phyloP scores from a whole-genome alignment of 1,284 basidiomycete genomes.

The Porodaedalea pini region DNA sequence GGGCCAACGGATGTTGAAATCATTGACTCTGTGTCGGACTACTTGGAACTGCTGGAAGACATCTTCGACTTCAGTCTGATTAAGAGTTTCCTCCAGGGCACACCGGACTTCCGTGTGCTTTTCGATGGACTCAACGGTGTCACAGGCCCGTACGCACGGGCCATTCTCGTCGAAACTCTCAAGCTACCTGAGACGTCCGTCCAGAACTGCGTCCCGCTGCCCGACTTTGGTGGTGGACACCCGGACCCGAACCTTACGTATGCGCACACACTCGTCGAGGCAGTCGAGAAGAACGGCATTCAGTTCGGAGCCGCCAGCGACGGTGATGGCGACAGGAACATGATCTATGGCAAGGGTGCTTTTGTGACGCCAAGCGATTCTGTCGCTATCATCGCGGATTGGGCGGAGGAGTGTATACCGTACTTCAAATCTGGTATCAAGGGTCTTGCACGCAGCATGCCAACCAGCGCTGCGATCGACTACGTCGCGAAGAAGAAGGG shows the following conservation, averaged over 20 bases:
- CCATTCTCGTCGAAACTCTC: conserved; percentile 84
- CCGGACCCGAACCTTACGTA: conserved; percentile 99
- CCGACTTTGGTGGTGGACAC: conserved; percentile 96
- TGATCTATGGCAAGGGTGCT: conserved; percentile 98
- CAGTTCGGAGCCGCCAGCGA: conserved; percentile 96
- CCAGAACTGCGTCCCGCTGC: conserved; percentile 89
- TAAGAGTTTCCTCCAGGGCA: conserved; percentile 80
- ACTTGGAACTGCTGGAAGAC: conserved; percentile 76
- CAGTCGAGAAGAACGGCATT: conserved; percentile 84
- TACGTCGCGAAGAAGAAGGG: conserved; percentile 93
- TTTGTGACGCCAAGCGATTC: conserved; percentile 98
- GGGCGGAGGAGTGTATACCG: conserved; percentile 88
- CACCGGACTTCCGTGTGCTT: conserved; percentile 77
- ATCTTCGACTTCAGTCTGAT: conserved; percentile 97
- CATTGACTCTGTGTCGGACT: conserved; percentile 93
- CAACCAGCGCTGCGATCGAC: conserved; percentile 95
- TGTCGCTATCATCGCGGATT: conserved; percentile 98
- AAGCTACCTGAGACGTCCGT: conserved; percentile 78
- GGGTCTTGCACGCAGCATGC: conserved; percentile 95
- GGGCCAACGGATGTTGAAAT: conserved; percentile 85
- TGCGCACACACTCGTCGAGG: conserved; percentile 91
- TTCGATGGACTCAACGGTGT: conserved; percentile 98
- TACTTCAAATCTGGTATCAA: conserved; percentile 96
- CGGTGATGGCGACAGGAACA: conserved; percentile 97
- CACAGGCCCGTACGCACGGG: conserved; percentile 93